Evolutionary conservation across 306 rosid genomes (phyloP), one percentile per base, ranked within the genome.

Genomic region (Prunus padus): DNA sequence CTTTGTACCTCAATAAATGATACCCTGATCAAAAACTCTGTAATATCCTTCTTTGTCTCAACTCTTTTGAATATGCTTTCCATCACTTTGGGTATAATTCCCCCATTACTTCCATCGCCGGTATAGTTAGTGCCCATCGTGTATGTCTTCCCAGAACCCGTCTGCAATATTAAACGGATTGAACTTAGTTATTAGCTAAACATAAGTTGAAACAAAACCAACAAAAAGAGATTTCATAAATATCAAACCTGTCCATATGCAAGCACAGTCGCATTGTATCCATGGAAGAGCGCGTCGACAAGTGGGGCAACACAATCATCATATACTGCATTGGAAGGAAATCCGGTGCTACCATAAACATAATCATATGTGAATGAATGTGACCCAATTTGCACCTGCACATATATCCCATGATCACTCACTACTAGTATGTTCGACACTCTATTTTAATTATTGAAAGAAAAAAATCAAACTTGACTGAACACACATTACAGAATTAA

Each of bases 211-310:
- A 61, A 56, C 20, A 2, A 61, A 47, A 33, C 65, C 57, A 13
- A 5, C 23, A 28, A 55, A 19, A 3, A 19, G 3, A 2, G 10
- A 5, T 20, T 13, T 19, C 10, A 26, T 23, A 61, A 77, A 64
- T 47, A 33, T 15, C 61, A 47, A 63, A 96, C 99, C 99, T 96
- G 99, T 8, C 99, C 99, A 71, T 90, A 96, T 4, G 99, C 99
- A 60, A 96, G 96, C 62, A 96, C 99, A 0, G 99, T 96, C 33
- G 99, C 98, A 76, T 96, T 96, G 68, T 96, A 96, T 5, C 99
- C 99, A 62, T 87, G 87, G 69, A 89, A 87, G 10, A 96, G 86
- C 0, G 98, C 98, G 55, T 92, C 97, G 12, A 96, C 97, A 2
- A 96, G 84, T 0, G 98, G 98, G 82, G 93, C 90, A 15, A 96